These are phyloP conservation scores for Ogataea pilisensis DNA, from an alignment of 805 yeast genomes.

Conservation along the genomic window DNA sequence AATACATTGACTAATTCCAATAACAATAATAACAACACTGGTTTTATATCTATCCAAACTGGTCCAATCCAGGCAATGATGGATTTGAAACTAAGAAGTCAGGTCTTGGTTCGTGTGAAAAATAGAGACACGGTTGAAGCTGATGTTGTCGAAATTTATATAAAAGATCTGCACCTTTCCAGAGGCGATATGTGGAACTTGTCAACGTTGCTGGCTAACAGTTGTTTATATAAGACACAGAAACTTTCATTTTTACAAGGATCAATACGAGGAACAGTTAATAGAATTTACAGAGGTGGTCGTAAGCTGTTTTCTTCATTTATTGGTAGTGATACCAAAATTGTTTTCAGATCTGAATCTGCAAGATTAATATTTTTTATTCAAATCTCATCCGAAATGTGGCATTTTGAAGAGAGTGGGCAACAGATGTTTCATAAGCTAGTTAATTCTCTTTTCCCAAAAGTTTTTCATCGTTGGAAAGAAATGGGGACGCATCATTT, in stretches of 20 bases:
- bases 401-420: conserved; percentile 97
- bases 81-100: conserved; percentile 64
- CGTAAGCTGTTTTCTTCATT: conserved; percentile 69
- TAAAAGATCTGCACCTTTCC: conserved; percentile 75
- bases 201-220: conserved; percentile 53
- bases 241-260: conserved; percentile 55
- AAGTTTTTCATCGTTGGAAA: conserved; percentile 83
- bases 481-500: conserved; percentile 84
- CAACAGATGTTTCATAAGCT: conserved; percentile 90
- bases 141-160: conserved; percentile 76
- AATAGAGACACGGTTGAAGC: conserved; percentile 53
- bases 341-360: conserved; percentile 88
- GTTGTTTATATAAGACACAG: conserved; percentile 67
- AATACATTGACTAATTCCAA: conserved; percentile 9
- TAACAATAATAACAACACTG: conserved; percentile 18
- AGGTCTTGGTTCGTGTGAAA: conserved; percentile 52
- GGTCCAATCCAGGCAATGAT: conserved; percentile 57
- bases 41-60: conserved; percentile 51
- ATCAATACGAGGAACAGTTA: conserved; percentile 59
- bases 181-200: conserved; percentile 93
- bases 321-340: conserved; percentile 66
- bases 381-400: conserved; percentile 93
- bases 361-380: conserved; percentile 79
- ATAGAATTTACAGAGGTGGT: conserved; percentile 64
- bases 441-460: conserved; percentile 88